phyloP scores from a whole-genome alignment of 306 rosid species.

The Acmispon strigosus region DNA sequence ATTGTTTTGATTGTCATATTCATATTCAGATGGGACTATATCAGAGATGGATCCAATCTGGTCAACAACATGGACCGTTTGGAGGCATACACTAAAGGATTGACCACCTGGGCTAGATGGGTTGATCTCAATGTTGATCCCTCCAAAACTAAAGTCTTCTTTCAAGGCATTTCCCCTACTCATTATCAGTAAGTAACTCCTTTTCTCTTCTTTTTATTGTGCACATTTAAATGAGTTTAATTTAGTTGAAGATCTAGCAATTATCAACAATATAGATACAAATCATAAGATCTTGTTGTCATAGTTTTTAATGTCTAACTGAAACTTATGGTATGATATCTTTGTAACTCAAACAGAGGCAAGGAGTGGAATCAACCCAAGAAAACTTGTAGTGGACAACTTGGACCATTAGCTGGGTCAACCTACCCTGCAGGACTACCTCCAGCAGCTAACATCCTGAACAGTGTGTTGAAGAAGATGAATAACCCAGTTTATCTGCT shows the following conservation, averaged over 20 bases:
- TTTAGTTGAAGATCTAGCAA: no score
- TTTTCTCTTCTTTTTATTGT: not conserved
- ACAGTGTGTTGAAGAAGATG: slow-evolving; percentile 56
- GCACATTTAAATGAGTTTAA: no score
- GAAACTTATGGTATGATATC: not conserved
- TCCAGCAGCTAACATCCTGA: slow-evolving; percentile 51
- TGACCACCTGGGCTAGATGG: slow-evolving; percentile 90
- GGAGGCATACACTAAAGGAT: slow-evolving; percentile 60
- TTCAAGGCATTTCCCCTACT: slow-evolving; percentile 96
- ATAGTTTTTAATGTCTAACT: not conserved
- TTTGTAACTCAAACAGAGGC: slow-evolving; percentile 43
- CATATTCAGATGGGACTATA: slow-evolving; percentile 67
- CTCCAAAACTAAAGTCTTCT: slow-evolving; percentile 66
- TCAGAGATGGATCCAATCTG: slow-evolving; percentile 55
- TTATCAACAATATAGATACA: no score
- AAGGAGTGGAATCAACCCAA: slow-evolving; percentile 78
- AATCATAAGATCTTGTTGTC: no score
- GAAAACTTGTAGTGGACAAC: slow-evolving; percentile 67
- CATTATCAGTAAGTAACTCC: slow-evolving; percentile 69
- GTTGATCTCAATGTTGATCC: slow-evolving; percentile 76
- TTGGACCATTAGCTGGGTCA: slow-evolving; percentile 62
- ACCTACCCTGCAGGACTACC: slow-evolving; percentile 80
- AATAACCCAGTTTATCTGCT: slow-evolving; percentile 61
- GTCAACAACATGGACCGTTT: slow-evolving; percentile 74
- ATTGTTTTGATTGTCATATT: not conserved